Evolutionary conservation across 208 protist species (phyloP), one percentile per base, ranked within the genome.

Genomic region (Crithidia sp.): DNA sequence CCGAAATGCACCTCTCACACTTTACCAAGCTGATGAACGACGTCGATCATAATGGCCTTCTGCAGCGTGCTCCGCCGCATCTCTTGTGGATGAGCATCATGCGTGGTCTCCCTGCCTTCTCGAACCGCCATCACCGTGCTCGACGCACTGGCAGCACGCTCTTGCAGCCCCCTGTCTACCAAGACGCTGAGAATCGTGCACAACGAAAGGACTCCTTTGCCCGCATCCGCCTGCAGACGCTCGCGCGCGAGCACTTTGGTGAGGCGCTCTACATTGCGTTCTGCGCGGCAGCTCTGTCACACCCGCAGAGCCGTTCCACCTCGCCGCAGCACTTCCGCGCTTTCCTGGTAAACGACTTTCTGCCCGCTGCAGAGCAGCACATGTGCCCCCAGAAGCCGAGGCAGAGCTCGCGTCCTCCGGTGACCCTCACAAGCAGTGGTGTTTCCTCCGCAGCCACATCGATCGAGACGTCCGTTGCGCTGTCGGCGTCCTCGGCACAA

Each of bases 1-100:
- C 82, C n/a, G 50, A 54, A 14, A 87, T 94, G 82, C 73, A 74
- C 7, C 62, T 91, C 36, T 41, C 60, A 36, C 67, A 88, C 39
- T 90, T 94, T 71, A 81, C 84, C 16, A 71, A 55, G 17, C 65
- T 94, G 53, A 70, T 87, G 49, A 80, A 75, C 56, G 86, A 94
- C 64, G 82, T 75, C 59, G 60, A 66, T 12, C 60, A 91, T 3
- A 77, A 76, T 59, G 67, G 55, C 16, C 7, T 57, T 53, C 53
- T 64, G 47, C 73, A 70, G 36, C 67, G 81, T 17, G 78, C 75
- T 39, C 79, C 83, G 16, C 69, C 85, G 5, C 84, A 91, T 65
- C 60, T 91, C 44, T 57, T 94, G 14, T 91, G 86, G 89, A 94
- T 94, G 79, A 71, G 69, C 9, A 81, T 85, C 16, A 64, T 91